phyloP scores from a whole-genome alignment of 768 basidiomycete genomes.

The Cystofilobasidium macerans region DNA sequence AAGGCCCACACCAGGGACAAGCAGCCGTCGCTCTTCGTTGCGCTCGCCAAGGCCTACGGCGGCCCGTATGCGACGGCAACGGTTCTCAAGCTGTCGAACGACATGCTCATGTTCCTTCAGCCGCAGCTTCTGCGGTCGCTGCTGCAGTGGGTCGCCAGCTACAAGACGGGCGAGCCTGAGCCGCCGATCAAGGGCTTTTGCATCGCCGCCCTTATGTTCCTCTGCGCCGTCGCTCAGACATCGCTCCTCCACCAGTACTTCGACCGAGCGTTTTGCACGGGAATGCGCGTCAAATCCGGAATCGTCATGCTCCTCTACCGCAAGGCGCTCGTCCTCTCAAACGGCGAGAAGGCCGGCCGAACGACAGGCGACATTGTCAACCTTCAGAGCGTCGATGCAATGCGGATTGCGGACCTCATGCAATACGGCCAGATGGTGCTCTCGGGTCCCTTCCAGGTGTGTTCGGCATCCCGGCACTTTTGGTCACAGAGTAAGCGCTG shows the following conservation, averaged over 20 bases:
- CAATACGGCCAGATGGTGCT: constrained; percentile 66
- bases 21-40: constrained; percentile 52
- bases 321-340: constrained; percentile 75
- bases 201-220: constrained; percentile 69
- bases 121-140: constrained; percentile 74
- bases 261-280: constrained; percentile 49
- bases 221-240: constrained; percentile 65
- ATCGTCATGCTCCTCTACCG: constrained; percentile 74
- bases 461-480: background rate
- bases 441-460: constrained; percentile 71
- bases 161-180: constrained; percentile 46
- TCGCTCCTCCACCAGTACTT: constrained; percentile 79
- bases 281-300: constrained; percentile 83
- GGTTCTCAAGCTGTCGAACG: constrained; percentile 58
- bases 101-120: constrained; percentile 69
- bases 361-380: constrained; percentile 89
- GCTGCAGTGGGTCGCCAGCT: constrained; percentile 67
- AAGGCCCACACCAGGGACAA: constrained; percentile 31
- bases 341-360: constrained; percentile 62
- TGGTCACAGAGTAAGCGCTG: background rate
- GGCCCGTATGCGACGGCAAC: constrained; percentile 49
- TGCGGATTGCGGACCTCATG: constrained; percentile 66
- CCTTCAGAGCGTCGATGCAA: constrained; percentile 78
- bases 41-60: constrained; percentile 69
- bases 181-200: constrained; percentile 57